Evolutionary conservation across 2,329 filamentous ascomycete species (phyloP), one percentile per base, ranked within the genome.

Genomic region (Dichotomopilus funicola): DNA sequence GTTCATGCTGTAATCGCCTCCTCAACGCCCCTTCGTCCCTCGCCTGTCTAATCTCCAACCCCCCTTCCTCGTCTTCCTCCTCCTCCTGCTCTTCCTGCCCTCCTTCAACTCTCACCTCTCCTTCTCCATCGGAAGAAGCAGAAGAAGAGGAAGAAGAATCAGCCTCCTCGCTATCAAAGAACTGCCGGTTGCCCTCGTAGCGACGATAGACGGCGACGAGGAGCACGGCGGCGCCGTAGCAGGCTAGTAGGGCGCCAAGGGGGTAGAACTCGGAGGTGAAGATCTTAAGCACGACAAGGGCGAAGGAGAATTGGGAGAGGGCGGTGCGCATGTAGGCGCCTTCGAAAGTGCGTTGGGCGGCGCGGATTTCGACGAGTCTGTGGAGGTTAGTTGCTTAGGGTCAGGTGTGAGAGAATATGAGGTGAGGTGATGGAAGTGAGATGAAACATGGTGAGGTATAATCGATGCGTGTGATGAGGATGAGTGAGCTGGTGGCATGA

Each of bases 231-330:
- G 86, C 85, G 10, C 92, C 94, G 67, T 97, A 97, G 49, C 90
- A 85, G 44, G 94, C 91, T 69, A 96, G 96, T 36, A 99, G 78
- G 6, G 94, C 94, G n/a, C 94, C 94, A 60, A 96, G 96, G 63
- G 87, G 85, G 73, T 97, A 97, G 76, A 99, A 97, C 68, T 97
- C 94, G 51, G 86, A 82, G 7, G 91, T 96, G 75, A 99, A 97
- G 71, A 99, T 95, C 75, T 95, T 96, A 63, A 96, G 83, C 51
- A 99, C 89, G 60, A 99, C 86, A 49, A 99, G 84, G 19, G 92
- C 86, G 71, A 99, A 97, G 55, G 88, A 92, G 75, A 97, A 97
- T 67, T 97, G 91, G 3, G 89, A 89, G 19, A 99, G 82, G 2
- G 92, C 91, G 0, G 94, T 99, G 59, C 94, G 88, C 67, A 96